These are phyloP conservation scores for Leccinellum albellum DNA, from an alignment of 768 basidiomycete species.

Conservation along the genomic window DNA sequence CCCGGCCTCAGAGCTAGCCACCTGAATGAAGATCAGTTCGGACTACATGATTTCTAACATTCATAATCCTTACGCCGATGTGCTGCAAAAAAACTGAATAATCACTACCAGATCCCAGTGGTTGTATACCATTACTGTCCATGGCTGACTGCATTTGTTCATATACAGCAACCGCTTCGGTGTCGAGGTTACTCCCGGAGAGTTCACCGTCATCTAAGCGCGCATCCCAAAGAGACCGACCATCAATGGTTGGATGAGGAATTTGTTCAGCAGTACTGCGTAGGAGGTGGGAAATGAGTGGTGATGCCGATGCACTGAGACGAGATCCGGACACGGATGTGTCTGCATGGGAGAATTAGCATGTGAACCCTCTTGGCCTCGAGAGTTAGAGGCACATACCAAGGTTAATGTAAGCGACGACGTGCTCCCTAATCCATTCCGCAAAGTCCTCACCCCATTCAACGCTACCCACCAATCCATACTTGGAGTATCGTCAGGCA, in stretches of 20 bases:
- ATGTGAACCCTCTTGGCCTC: constrained; percentile 11
- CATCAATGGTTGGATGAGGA: constrained; percentile 63
- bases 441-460: constrained; percentile 95
- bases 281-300: constrained; percentile 78
- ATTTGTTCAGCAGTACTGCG: constrained; percentile 63
- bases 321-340: constrained; percentile 51
- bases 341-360: constrained; percentile 37
- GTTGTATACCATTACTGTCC: constrained; percentile 10
- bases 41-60: no score
- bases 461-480: constrained; percentile 79
- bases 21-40: constrained; percentile 11
- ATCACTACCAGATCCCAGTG: constrained; percentile 87
- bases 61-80: constrained; percentile 43
- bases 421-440: constrained; percentile 73
- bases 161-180: no score
- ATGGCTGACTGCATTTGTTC: no score
- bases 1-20: constrained; percentile 33
- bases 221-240: constrained; percentile 78
- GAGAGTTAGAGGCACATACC: constrained; percentile 29
- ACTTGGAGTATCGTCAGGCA: constrained; percentile 25
- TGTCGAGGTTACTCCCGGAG: constrained; percentile 7
- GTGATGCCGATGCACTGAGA: constrained; percentile 56
- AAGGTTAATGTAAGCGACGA: constrained; percentile 90
- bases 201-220: constrained; percentile 47
- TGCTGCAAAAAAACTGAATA: constrained; percentile 89